These are phyloP conservation scores for Tolypocladium guangdongense DNA, from an alignment of 2,329 filamentous ascomycete species.

Conservation along the genomic window DNA sequence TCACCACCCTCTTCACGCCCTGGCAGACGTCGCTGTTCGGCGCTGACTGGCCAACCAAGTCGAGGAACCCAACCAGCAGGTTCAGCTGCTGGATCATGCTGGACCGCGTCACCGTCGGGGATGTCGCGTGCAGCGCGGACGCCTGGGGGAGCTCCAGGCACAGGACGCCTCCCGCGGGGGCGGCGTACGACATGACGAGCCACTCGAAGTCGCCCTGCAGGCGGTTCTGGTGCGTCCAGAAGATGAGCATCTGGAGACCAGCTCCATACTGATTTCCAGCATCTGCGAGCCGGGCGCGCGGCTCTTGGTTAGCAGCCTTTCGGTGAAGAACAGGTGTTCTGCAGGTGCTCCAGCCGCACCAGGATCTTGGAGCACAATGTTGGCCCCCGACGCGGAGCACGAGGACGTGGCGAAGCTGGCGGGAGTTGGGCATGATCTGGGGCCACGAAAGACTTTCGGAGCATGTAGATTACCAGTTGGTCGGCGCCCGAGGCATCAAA, in stretches of 20 bases:
- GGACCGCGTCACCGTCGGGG: slow-evolving; percentile 26
- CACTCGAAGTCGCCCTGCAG: slow-evolving; percentile 33
- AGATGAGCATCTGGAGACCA: slow-evolving; percentile 32
- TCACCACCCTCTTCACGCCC: slow-evolving; percentile 31
- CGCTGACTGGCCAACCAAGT: slow-evolving; percentile 34
- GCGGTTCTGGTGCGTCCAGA: slow-evolving; percentile 36
- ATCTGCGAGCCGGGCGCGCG: slow-evolving; percentile 24
- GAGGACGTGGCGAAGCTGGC: slow-evolving; percentile 25
- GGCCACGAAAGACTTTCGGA: background rate
- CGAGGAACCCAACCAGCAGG: slow-evolving; percentile 36
- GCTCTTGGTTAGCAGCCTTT: slow-evolving; percentile 39
- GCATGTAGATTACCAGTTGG: background rate
- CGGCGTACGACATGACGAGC: slow-evolving; percentile 38
- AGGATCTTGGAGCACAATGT: slow-evolving; percentile 32
- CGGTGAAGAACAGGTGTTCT: slow-evolving; percentile 47
- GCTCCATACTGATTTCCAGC: slow-evolving; percentile 31
- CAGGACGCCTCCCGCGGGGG: slow-evolving; percentile 35
- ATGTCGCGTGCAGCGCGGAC: slow-evolving; percentile 17
- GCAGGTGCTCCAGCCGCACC: slow-evolving; percentile 35
- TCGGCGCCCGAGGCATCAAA: no score
- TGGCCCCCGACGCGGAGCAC: slow-evolving; percentile 3
- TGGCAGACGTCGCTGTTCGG: slow-evolving; percentile 35
- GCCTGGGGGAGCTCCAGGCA: slow-evolving; percentile 32
- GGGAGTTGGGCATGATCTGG: slow-evolving; percentile 17
- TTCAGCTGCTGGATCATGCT: slow-evolving; percentile 38